Base-by-base conservation (phyloP, 768 basidiomycete genomes). In the Tulasnella sp. region DNA sequence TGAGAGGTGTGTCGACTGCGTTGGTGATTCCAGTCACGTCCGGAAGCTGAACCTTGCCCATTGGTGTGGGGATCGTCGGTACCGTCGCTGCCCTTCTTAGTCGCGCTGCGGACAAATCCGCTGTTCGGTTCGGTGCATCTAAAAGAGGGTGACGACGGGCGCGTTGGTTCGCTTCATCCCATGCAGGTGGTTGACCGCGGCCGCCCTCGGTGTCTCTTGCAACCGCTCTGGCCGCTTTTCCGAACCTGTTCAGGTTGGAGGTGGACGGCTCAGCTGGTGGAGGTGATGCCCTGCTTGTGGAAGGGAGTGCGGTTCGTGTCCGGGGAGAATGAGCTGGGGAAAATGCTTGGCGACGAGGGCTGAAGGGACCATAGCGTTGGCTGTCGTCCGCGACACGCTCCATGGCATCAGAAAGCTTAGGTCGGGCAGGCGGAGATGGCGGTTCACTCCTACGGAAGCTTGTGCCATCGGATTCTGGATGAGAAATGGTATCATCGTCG, bases 1-100 rank as follows among this genome's bases (percentile, higher is more conserved):
- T 91, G 0, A 89, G 88, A 1, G 94, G 93, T 4, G 91, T 91
- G 72, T 89, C 88, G 17, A 94, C 89, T 0, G 91, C 93, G 64
- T 86, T 90, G 0, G 92, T 95, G 12, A 95, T 82, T 0, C 93
- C 94, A 9, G 94, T 96, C 4, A 96, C 89, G 79, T 95, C 94
- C 0, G 93, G 93, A 1, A 94, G 83, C 71, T 90, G 87, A 25
- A 93, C 81, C 40, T 85, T 86, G 37, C 58, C 68, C 78, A 75
- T 78, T 69, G 77, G 67, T 12, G 58, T 64, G 17, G 39, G 38
- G 36, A 67, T 15, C 49, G 38, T 72, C 42, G 31, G 42, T 17
- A 69, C 1, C 15, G 68, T 37, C 22, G 68, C 36, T n/a, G 36
- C 39, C 34, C 68, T 29, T 25, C 34, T 37, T 15, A 36, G 36